Conservation (phyloP, 73 alveolate species). For the Uronychia setigera region DNA sequence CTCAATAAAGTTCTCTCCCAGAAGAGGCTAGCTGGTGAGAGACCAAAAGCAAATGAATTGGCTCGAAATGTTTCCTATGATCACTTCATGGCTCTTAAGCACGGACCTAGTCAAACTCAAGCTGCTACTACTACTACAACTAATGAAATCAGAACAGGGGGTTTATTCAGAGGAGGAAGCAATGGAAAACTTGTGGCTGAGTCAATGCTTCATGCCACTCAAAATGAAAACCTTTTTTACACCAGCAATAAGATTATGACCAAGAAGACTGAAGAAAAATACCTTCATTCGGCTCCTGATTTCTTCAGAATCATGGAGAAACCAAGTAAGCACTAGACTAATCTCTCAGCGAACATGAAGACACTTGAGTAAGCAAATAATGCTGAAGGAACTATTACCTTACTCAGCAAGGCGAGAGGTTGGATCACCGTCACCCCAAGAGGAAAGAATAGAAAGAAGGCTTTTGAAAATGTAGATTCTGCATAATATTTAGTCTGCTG, state of each 20-base stretch:
- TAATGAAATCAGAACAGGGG: no score
- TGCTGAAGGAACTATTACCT: conserved; percentile 58
- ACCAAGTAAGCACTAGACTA: conserved; percentile 8
- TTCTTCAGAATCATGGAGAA: conserved; percentile 57
- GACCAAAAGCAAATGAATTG: background rate
- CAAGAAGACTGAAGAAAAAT: background rate
- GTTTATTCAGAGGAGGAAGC: background rate
- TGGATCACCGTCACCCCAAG: conserved; percentile 65
- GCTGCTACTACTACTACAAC: background rate
- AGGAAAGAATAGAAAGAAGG: conserved; percentile 36
- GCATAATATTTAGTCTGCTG: background rate
- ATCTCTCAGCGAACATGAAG: conserved; percentile 26
- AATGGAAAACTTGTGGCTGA: conserved; percentile 16
- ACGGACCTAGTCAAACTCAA: background rate
- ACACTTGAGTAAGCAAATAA: conserved; percentile 11
- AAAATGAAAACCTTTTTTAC: conserved; percentile 45
- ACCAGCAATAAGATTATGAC: conserved; percentile 36
- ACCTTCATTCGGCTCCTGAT: conserved; percentile 51
- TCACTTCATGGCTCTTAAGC: background rate
- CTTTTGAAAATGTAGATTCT: conserved; percentile 11
- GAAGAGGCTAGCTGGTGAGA: background rate
- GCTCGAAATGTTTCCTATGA: background rate
- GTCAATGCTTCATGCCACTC: conserved; percentile 19
- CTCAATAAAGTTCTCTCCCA: background rate
- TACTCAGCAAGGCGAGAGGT: conserved; percentile 24